Percentiles rank a stretch among this genome's conserved stretches.
Conservation (phyloP, 768 basidiomycete genomes). For the Auricularia auricula-judae region DNA sequence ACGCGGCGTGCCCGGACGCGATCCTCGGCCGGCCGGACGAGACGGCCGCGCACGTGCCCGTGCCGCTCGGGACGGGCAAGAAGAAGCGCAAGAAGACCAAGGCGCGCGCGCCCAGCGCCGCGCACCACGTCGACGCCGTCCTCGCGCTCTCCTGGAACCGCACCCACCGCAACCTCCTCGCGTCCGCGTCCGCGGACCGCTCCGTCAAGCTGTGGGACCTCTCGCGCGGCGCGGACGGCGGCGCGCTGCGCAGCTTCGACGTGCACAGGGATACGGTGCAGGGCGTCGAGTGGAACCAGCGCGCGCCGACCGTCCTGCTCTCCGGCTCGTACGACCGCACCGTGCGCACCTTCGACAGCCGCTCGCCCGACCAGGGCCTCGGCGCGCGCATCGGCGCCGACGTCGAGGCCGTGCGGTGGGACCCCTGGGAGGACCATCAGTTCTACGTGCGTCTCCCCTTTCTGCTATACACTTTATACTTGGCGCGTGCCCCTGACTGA, state of each 20-base stretch:
- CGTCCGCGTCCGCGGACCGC: slow-evolving; percentile 85
- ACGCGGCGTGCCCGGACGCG: slow-evolving; percentile 86
- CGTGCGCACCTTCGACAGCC: slow-evolving; percentile 87
- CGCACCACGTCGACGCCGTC: slow-evolving; percentile 88
- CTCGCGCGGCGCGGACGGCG: slow-evolving; percentile 40
- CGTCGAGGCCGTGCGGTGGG: slow-evolving; percentile 91
- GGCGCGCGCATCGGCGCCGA: slow-evolving; percentile 83
- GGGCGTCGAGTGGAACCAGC: slow-evolving; percentile 89
- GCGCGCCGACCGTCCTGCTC: slow-evolving; percentile 78
- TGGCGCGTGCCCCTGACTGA: not conserved
- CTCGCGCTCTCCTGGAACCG: slow-evolving; percentile 91
- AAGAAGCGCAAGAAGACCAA: slow-evolving; percentile 89
- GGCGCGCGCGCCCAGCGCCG: slow-evolving; percentile 44
- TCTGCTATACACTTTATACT: not conserved
- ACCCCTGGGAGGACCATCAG: slow-evolving; percentile 80
- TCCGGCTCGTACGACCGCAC: slow-evolving; percentile 94
- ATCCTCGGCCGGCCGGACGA: slow-evolving; percentile 85
- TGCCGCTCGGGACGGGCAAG: slow-evolving; percentile 79
- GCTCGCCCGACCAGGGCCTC: slow-evolving; percentile 71
- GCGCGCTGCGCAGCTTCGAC: not conserved
- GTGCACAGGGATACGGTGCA: slow-evolving; percentile 88
- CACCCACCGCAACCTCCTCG: slow-evolving; percentile 77
- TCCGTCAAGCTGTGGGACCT: slow-evolving; percentile 99
- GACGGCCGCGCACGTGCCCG: slow-evolving; percentile 67
- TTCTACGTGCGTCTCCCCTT: slow-evolving; percentile 61